Percentiles rank a stretch among this genome's conserved stretches.
Evolutionary conservation across 192 early-diverging fungal species (phyloP).

Genomic region (Geranomyces michiganensis): DNA sequence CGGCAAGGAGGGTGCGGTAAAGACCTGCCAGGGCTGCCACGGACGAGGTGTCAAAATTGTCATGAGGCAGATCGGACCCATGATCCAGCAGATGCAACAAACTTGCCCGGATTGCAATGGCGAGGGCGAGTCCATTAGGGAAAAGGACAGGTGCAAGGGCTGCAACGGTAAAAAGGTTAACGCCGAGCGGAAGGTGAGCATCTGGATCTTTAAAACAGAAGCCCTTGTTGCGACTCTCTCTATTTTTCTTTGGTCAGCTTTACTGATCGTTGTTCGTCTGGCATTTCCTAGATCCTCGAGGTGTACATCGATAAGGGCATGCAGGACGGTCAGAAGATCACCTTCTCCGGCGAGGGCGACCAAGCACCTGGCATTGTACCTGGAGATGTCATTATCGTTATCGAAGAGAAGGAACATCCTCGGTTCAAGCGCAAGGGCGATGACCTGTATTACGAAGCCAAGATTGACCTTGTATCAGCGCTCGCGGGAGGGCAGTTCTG

Average conservation of each 20-base stretch:
- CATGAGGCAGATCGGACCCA: slow-evolving; percentile 95
- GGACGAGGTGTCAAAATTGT: slow-evolving; percentile 90
- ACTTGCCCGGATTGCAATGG: slow-evolving; percentile 90
- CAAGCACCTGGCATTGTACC: slow-evolving; percentile 91
- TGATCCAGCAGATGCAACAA: slow-evolving; percentile 99
- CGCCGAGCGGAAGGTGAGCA: slow-evolving; percentile 83
- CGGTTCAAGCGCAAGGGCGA: slow-evolving; percentile 91
- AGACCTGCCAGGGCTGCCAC: slow-evolving; percentile 79
- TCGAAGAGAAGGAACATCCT: slow-evolving; percentile 94
- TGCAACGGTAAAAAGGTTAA: slow-evolving; percentile 90
- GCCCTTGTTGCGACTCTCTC: background rate
- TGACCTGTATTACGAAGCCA: slow-evolving; percentile 89
- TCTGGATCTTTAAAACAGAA: background rate
- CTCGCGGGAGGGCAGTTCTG: slow-evolving; percentile 92
- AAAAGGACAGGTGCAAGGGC: slow-evolving; percentile 86
- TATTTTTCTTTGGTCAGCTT: background rate
- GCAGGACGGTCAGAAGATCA: slow-evolving; percentile 93
- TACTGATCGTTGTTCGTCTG: background rate
- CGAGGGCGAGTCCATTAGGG: slow-evolving; percentile 87
- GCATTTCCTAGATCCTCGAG: slow-evolving; percentile 70
- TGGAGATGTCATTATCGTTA: slow-evolving; percentile 97
- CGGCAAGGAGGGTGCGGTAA: slow-evolving; percentile 87
- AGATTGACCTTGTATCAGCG: slow-evolving; percentile 93
- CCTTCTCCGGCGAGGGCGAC: slow-evolving; percentile 95
- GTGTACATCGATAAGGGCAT: slow-evolving; percentile 98